Evolutionary conservation across 441 rosid species (phyloP).

Genomic region (Populus tomentosa): DNA sequence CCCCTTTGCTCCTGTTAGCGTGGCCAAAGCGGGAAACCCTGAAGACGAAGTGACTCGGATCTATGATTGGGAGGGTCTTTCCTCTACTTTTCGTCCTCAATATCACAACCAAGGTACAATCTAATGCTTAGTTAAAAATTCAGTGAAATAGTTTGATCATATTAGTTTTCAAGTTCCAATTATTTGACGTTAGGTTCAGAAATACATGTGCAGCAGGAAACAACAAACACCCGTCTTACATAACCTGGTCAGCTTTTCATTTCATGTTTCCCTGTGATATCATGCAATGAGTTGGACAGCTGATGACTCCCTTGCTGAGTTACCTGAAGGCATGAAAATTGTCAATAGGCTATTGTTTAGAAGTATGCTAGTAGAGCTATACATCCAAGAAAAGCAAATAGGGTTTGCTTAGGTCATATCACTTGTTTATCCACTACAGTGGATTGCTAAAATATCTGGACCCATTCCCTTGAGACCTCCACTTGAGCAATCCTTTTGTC

Average conservation of each 20-base stretch:
- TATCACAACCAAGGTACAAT: slow-evolving; percentile 62
- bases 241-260: not conserved
- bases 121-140: not conserved
- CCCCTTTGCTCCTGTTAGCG: slow-evolving; percentile 63
- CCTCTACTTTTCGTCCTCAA: slow-evolving; percentile 30
- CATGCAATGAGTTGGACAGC: not conserved
- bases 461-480: not conserved
- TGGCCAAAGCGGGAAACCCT: slow-evolving; percentile 22
- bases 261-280: not conserved
- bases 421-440: not conserved
- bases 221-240: not conserved
- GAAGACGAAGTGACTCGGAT: slow-evolving; percentile 30
- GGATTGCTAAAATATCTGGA: not conserved
- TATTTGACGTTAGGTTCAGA: not conserved
- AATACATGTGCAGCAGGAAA: not conserved
- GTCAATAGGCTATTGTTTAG: not conserved
- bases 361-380: not conserved
- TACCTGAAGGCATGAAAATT: not conserved
- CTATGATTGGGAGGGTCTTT: slow-evolving; percentile 43
- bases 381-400: not conserved
- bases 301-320: not conserved
- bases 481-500: not conserved
- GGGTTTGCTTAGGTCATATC: not conserved
- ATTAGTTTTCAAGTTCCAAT: not conserved
- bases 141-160: not conserved